A percentile compares a stretch with the other conserved stretches of the same genome.
Conservation (phyloP, 1,284 basidiomycete species). For the Ceratobasidium theobromae region DNA sequence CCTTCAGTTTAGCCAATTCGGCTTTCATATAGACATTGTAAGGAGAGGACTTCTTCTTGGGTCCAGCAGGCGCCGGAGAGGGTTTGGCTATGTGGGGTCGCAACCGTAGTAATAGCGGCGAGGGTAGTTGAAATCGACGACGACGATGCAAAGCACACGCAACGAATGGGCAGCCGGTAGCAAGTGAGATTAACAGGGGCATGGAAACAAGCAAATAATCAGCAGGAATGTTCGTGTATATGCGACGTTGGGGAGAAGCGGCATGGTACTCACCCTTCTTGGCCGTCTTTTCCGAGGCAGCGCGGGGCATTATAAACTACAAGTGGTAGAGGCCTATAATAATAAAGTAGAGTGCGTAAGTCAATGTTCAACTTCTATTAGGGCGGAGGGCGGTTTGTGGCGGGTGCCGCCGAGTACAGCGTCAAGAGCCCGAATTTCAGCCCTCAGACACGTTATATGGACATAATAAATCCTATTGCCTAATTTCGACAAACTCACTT, state of each 20-base stretch:
- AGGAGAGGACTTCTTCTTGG: constrained; percentile 37
- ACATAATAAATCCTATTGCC: constrained; percentile 5
- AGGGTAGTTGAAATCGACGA: neutral
- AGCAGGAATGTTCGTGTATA: constrained; percentile 6
- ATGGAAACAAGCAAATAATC: constrained; percentile 12
- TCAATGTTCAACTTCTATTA: constrained; percentile 4
- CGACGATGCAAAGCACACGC: neutral
- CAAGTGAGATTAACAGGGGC: neutral
- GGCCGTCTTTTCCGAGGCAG: constrained; percentile 36
- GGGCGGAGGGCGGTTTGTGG: constrained; percentile 1
- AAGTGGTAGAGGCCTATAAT: constrained; percentile 12
- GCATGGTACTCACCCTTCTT: constrained; percentile 34
- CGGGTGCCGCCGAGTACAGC: constrained; percentile 10
- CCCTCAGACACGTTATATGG: neutral
- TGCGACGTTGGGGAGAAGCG: constrained; percentile 20
- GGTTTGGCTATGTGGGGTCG: constrained; percentile 29
- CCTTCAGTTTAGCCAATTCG: constrained; percentile 37
- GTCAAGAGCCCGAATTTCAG: constrained; percentile 27
- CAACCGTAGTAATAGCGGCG: neutral
- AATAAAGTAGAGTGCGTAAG: neutral
- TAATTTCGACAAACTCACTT: constrained; percentile 9
- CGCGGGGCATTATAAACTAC: constrained; percentile 33
- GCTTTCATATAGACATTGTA: constrained; percentile 37
- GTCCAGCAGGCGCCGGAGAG: constrained; percentile 30
- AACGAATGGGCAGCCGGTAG: neutral